A percentile compares a stretch with the other conserved stretches of the same genome.
Conservation (phyloP, 2,329 filamentous ascomycete genomes). For the Diaporthe destruens region DNA sequence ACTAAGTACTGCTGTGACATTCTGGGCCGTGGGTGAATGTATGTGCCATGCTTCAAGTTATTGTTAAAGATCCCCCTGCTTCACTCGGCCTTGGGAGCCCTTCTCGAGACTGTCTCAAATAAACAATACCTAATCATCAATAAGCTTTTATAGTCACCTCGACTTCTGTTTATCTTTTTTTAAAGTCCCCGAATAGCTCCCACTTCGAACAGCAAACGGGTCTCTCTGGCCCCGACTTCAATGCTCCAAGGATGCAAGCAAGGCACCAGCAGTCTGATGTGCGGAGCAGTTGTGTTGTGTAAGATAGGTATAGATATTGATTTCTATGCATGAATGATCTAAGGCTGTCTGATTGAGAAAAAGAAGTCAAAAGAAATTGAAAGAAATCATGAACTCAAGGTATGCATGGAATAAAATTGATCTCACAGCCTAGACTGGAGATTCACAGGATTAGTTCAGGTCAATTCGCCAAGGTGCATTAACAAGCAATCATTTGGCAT, state of each 20-base stretch:
- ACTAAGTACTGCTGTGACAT: neutral
- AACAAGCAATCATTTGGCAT: neutral
- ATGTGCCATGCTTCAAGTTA: neutral
- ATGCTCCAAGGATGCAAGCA: neutral
- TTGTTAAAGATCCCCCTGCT: neutral
- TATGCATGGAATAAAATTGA: too few relatives aligned
- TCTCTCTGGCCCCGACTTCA: neutral
- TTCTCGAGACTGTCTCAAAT: neutral
- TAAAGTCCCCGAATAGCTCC: neutral
- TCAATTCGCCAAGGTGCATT: neutral
- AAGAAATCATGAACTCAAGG: too few relatives aligned
- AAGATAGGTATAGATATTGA: neutral
- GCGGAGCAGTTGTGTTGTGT: neutral
- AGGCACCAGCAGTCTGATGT: neutral
- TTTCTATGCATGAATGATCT: too few relatives aligned
- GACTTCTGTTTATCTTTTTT: neutral
- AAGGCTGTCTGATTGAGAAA: neutral
- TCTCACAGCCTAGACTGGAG: too few relatives aligned
- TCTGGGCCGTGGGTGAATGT: neutral
- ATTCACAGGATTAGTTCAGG: neutral
- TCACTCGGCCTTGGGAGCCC: neutral
- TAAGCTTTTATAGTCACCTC: neutral
- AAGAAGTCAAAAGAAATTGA: too few relatives aligned
- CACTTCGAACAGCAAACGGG: neutral
- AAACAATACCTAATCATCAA: neutral